Conservation (phyloP, 2,329 filamentous ascomycete genomes). For the Aspergillus sp. region DNA sequence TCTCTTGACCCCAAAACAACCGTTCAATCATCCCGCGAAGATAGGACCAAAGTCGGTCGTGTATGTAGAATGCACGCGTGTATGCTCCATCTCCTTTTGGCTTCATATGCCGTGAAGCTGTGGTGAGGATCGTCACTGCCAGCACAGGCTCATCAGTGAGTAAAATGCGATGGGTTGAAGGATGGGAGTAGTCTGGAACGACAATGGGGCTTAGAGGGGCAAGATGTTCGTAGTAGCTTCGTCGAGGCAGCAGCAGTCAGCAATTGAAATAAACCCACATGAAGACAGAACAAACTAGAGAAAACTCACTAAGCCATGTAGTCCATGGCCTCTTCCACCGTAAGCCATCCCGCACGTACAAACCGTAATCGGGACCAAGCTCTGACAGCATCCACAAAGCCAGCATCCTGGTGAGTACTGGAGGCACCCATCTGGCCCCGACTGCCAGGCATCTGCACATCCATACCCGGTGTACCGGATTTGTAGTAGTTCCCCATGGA, state of each 20-base stretch:
- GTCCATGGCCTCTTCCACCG: conserved; percentile 80
- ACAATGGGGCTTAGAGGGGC: conserved; percentile 91
- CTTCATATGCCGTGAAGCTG: conserved; percentile 76
- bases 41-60: conserved; percentile 92
- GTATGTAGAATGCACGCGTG: conserved; percentile 81
- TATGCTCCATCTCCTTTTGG: conserved; percentile 71
- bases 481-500: conserved; percentile 47
- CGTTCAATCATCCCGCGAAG: conserved; percentile 91
- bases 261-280: background rate
- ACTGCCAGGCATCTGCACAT: conserved; percentile 20
- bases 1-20: conserved; percentile 91
- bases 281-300: background rate
- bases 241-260: conserved; percentile 2
- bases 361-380: conserved; percentile 92
- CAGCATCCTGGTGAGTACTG: conserved; percentile 26
- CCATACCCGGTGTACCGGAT: conserved; percentile 17
- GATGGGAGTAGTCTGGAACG: conserved; percentile 77
- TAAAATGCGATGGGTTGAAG: conserved; percentile 68
- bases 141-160: conserved; percentile 88
- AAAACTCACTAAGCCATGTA: conserved; percentile 78
- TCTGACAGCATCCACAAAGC: conserved; percentile 58
- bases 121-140: conserved; percentile 81
- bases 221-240: conserved; percentile 79
- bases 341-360: conserved; percentile 95
- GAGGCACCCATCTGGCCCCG: conserved; percentile 19